Evolutionary conservation across 768 basidiomycete species (phyloP).

Genomic region (Mycena kentingensis): DNA sequence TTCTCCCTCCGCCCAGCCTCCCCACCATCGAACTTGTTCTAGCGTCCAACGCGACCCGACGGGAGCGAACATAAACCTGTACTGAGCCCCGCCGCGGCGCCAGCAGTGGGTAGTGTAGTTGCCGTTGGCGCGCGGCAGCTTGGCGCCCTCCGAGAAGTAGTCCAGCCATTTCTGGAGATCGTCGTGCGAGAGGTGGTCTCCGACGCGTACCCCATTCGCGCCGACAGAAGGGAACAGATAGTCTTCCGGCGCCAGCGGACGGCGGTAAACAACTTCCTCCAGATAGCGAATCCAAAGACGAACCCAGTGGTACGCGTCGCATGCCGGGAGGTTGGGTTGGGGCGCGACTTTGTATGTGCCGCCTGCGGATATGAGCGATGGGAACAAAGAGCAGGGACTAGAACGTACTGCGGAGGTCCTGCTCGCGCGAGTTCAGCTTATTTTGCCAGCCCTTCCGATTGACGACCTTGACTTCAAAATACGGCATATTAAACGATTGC

Average conservation of each 20-base stretch:
- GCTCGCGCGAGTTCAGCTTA: conserved; percentile 17
- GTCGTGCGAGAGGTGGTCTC: conserved; percentile 9
- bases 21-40: conserved; percentile 37
- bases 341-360: conserved; percentile 4
- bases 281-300: conserved; percentile 6
- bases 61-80: conserved; percentile 38
- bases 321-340: neutral
- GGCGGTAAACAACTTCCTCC: conserved; percentile 24
- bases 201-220: conserved; percentile 23
- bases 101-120: conserved; percentile 36
- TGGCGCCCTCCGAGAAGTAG: conserved; percentile 23
- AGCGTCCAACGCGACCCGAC: conserved; percentile 33
- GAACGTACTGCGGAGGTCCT: conserved; percentile 11
- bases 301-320: neutral
- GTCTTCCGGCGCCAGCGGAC: conserved; percentile 26
- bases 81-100: conserved; percentile 37
- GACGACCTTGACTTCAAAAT: conserved; percentile 21
- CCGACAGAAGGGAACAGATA: conserved; percentile 36
- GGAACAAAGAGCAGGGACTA: neutral
- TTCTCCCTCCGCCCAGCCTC: conserved; percentile 37
- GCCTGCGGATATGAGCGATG: neutral
- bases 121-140: neutral
- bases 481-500: neutral
- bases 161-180: conserved; percentile 32
- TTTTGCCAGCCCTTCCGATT: conserved; percentile 30